Conservation (phyloP, 2,329 filamentous ascomycete species). For the Fusarium sp. region DNA sequence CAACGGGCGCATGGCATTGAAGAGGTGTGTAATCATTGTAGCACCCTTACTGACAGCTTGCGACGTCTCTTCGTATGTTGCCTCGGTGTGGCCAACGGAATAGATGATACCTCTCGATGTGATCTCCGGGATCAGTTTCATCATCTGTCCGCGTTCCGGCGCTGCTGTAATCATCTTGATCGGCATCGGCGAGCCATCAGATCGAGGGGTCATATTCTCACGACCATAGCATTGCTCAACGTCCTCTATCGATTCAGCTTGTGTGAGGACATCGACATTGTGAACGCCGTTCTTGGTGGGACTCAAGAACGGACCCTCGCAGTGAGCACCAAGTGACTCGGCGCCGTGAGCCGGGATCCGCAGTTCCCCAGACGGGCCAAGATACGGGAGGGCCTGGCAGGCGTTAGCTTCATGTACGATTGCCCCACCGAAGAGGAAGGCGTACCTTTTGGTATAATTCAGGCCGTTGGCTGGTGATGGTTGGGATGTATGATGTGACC, state of each 20-base stretch:
- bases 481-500: slow-evolving; percentile 88
- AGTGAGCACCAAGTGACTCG: slow-evolving; percentile 89
- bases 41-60: slow-evolving; percentile 77
- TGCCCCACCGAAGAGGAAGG: slow-evolving; percentile 20
- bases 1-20: slow-evolving; percentile 92
- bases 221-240: slow-evolving; percentile 77
- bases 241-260: slow-evolving; percentile 71
- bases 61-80: slow-evolving; percentile 84
- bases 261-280: slow-evolving; percentile 74
- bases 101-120: slow-evolving; percentile 73
- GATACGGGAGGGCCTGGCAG: slow-evolving; percentile 72
- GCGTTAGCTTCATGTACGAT: slow-evolving; percentile 36
- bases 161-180: slow-evolving; percentile 88
- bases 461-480: slow-evolving; percentile 81
- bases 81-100: slow-evolving; percentile 87
- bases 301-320: slow-evolving; percentile 89
- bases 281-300: slow-evolving; percentile 89
- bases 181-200: slow-evolving; percentile 50
- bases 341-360: slow-evolving; percentile 74
- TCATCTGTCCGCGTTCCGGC: slow-evolving; percentile 80
- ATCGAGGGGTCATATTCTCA: slow-evolving; percentile 65
- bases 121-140: slow-evolving; percentile 73
- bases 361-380: slow-evolving; percentile 73
- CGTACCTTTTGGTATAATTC: slow-evolving; percentile 81
- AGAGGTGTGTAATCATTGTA: slow-evolving; percentile 91